A percentile compares a stretch with the other conserved stretches of the same genome.
Evolutionary conservation across 1,284 basidiomycete species (phyloP).

Genomic region (Rhizoctonia solani): DNA sequence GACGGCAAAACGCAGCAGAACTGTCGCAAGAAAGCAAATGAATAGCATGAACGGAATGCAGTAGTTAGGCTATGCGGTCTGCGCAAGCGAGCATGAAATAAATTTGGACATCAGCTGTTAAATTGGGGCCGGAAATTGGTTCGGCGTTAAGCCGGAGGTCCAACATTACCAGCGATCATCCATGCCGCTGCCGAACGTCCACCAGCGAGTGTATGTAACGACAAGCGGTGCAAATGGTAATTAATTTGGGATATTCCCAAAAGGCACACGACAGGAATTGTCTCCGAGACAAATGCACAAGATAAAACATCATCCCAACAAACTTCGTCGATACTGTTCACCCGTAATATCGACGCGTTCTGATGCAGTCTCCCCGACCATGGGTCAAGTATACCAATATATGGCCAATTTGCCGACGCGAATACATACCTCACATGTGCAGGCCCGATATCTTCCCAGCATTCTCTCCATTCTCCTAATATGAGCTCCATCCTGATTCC

Average conservation of each 20-base stretch:
- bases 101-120: background rate
- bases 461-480: slow-evolving; percentile 15
- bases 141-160: background rate
- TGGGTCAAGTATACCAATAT: background rate
- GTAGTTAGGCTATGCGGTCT: no score
- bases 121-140: background rate
- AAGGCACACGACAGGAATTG: background rate
- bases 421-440: slow-evolving; percentile 8
- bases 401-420: background rate
- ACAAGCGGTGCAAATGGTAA: no score
- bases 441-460: no score
- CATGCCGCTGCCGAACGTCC: background rate
- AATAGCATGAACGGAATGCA: no score
- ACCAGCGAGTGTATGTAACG: background rate
- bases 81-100: background rate
- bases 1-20: background rate
- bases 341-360: background rate
- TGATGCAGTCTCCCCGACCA: background rate
- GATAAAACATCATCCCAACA: no score
- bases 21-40: background rate
- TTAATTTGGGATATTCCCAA: no score
- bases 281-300: no score
- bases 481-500: slow-evolving; percentile 15
- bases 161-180: background rate
- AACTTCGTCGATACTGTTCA: background rate